A percentile compares a stretch with the other conserved stretches of the same genome.
phyloP scores from a whole-genome alignment of 169 alveolate genomes.

The Eimeria maxima region DNA sequence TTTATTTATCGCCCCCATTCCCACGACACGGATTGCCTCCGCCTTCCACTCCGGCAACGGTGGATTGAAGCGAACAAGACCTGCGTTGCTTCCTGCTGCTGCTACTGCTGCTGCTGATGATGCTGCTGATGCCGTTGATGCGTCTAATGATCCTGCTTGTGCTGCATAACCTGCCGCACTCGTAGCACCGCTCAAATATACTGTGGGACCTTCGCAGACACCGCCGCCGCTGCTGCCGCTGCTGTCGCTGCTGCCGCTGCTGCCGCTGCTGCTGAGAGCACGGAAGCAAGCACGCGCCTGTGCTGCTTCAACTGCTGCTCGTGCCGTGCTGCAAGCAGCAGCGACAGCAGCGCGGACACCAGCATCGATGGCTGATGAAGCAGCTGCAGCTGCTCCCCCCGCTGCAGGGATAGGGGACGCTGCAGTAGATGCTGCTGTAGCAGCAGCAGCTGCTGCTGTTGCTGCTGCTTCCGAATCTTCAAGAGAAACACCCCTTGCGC shows the following conservation, averaged over 20 bases:
- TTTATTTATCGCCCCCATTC: conserved; percentile 73
- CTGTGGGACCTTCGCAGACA: not conserved
- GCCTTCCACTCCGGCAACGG: conserved; percentile 68
- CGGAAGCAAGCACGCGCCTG: not conserved
- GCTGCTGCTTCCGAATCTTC: not conserved
- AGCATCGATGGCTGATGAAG: conserved; percentile 43
- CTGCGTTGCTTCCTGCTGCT: conserved; percentile 60
- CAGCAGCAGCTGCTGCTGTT: conserved; percentile 49
- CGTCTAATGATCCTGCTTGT: not conserved
- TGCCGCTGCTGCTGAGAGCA: not conserved
- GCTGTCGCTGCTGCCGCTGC: conserved; percentile 22
- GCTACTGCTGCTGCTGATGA: conserved; percentile 60
- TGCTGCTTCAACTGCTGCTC: conserved; percentile 40
- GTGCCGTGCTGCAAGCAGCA: conserved; percentile 44
- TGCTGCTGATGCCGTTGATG: conserved; percentile 59
- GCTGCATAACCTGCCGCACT: not conserved
- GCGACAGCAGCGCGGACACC: conserved; percentile 49
- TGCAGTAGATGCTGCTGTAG: not conserved
- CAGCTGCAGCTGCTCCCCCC: conserved; percentile 32
- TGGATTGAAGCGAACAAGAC: conserved; percentile 40
- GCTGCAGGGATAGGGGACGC: not conserved
- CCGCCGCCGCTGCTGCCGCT: conserved; percentile 11
- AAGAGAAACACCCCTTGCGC: not conserved
- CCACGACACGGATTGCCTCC: conserved; percentile 9
- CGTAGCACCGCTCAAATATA: not conserved